A percentile compares a stretch with the other conserved stretches of the same genome.
Conservation (phyloP, 192 early-diverging fungal genomes). For the Gamsiella multidivaricata region DNA sequence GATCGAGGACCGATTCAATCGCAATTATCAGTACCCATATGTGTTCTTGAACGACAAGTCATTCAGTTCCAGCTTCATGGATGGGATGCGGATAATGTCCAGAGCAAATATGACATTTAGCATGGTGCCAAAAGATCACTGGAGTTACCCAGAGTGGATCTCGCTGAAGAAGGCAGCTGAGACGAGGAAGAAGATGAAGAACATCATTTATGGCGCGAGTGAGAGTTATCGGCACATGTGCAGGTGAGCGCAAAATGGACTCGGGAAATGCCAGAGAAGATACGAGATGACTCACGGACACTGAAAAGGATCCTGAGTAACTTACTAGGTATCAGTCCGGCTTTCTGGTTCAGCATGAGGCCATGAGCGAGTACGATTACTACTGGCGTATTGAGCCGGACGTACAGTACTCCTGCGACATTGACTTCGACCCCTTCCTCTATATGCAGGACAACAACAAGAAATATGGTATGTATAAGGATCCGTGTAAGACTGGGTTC, state of each 20-base stretch:
- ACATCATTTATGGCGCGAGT: conserved; percentile 69
- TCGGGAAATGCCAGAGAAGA: background rate
- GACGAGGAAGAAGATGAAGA: conserved; percentile 63
- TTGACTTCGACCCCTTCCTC: conserved; percentile 87
- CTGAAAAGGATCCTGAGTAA: too few species aligned
- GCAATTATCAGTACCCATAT: conserved; percentile 84
- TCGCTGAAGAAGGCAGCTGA: conserved; percentile 66
- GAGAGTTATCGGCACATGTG: conserved; percentile 85
- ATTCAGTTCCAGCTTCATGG: conserved; percentile 77
- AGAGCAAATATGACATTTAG: conserved; percentile 72
- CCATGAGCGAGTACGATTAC: conserved; percentile 77
- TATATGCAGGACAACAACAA: conserved; percentile 81
- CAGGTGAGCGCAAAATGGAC: conserved; percentile 54
- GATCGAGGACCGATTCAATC: conserved; percentile 87
- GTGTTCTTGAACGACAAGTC: conserved; percentile 86
- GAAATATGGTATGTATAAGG: conserved; percentile 71
- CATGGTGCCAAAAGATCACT: conserved; percentile 75
- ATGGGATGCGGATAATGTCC: conserved; percentile 63
- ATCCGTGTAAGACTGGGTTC: too few species aligned
- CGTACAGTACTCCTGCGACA: conserved; percentile 82
- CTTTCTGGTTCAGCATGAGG: conserved; percentile 79
- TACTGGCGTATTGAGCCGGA: conserved; percentile 93
- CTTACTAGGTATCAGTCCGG: conserved; percentile 73
- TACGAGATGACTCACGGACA: too few species aligned
- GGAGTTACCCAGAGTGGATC: conserved; percentile 87